phyloP scores from a whole-genome alignment of 345 rosid species.

The Anacardium occidentale region DNA sequence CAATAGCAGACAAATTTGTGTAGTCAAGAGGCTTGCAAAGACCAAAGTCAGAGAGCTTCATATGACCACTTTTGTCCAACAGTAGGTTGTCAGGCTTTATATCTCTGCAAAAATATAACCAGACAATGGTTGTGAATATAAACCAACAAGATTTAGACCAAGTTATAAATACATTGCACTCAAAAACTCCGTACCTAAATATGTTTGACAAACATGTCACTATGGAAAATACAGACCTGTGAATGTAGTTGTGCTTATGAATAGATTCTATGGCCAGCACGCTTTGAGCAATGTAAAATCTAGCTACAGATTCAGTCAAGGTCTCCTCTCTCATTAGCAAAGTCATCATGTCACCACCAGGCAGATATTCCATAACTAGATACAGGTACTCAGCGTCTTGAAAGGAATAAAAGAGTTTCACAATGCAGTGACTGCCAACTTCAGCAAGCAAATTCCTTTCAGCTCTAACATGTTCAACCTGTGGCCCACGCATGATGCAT shows the following conservation, averaged over 20 bases:
- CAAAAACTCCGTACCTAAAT: constrained; percentile 8
- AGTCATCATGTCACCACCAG: constrained; percentile 97
- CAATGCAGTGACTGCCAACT: constrained; percentile 86
- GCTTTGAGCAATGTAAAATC: constrained; percentile 86
- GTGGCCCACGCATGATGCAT: constrained; percentile 12
- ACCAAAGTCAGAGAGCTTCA: constrained; percentile 97
- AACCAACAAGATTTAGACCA: constrained; percentile 15
- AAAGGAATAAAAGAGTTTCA: constrained; percentile 87
- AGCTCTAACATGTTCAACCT: constrained; percentile 94
- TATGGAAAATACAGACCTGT: constrained; percentile 54
- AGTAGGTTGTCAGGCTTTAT: constrained; percentile 95
- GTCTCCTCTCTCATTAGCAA: constrained; percentile 92
- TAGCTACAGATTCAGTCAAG: constrained; percentile 86
- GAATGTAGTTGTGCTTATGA: constrained; percentile 87
- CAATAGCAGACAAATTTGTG: constrained; percentile 60
- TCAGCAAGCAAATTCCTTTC: constrained; percentile 97
- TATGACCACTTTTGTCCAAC: constrained; percentile 85
- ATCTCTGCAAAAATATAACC: constrained; percentile 53
- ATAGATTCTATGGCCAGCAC: constrained; percentile 91
- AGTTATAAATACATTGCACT: constrained; percentile 11
- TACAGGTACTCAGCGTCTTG: constrained; percentile 83
- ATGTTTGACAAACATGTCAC: background rate
- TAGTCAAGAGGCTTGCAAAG: constrained; percentile 97
- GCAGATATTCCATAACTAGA: constrained; percentile 88
- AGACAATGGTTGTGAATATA: constrained; percentile 8